Evolutionary conservation across 176 grass and related monocot species (phyloP).

Genomic region (Paspalum vaginatum): DNA sequence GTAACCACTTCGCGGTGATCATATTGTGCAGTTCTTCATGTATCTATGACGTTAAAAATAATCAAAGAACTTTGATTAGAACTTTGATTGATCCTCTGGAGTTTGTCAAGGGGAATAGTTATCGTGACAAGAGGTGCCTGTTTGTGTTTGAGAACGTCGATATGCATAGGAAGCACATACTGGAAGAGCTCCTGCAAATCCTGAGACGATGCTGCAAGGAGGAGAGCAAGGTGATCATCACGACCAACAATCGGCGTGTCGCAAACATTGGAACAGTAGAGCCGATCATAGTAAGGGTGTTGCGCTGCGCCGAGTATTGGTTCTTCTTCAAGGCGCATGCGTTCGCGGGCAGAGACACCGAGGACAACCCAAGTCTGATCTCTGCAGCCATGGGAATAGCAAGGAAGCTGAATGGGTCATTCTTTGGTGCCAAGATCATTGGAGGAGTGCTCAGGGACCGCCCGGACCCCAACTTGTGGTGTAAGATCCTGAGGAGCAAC

Average conservation of each 20-base stretch:
- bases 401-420: background rate
- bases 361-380: conserved; percentile 6
- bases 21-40: background rate
- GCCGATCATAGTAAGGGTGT: background rate
- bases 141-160: conserved; percentile 30
- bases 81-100: background rate
- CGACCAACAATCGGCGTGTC: background rate
- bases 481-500: background rate
- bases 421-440: conserved; percentile 14
- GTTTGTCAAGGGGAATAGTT: background rate
- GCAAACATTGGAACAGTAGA: background rate
- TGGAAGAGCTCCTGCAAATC: conserved; percentile 19
- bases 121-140: conserved; percentile 12
- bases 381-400: background rate
- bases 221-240: conserved; percentile 41
- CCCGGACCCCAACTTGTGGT: conserved; percentile 20
- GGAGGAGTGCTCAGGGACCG: background rate
- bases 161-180: background rate
- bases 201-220: background rate
- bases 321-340: conserved; percentile 47
- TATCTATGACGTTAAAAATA: background rate
- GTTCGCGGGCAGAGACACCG: background rate
- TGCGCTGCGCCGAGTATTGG: background rate
- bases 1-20: background rate
- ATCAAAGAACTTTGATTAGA: no score